phyloP scores from a whole-genome alignment of 768 basidiomycete genomes.

The Mycena leptocephala region DNA sequence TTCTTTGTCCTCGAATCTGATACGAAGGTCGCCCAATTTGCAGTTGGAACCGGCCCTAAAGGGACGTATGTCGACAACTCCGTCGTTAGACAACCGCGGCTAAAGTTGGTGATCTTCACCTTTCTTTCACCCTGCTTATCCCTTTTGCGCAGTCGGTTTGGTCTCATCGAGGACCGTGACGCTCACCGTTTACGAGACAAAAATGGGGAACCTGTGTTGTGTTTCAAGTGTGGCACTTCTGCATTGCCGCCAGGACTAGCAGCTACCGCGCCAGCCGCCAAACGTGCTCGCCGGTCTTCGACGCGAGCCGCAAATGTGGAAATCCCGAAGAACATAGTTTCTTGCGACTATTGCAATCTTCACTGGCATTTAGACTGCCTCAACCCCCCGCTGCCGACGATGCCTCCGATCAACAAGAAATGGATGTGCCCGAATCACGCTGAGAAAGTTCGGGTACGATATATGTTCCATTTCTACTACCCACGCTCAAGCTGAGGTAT shows the following conservation, averaged over 20 bases:
- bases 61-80: conserved; percentile 90
- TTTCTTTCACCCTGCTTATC: conserved; percentile 27
- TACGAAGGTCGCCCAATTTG: conserved; percentile 30
- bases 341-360: conserved; percentile 95
- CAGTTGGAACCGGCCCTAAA: conserved; percentile 85
- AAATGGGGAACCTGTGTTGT: conserved; percentile 88
- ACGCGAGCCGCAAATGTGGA: conserved; percentile 63
- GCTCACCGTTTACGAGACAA: conserved; percentile 89
- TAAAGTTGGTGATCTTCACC: conserved; percentile 75
- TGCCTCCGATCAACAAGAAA: conserved; percentile 92
- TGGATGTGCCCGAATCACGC: conserved; percentile 99
- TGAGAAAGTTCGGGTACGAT: conserved; percentile 82
- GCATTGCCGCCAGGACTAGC: conserved; percentile 74
- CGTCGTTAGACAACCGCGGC: conserved; percentile 81
- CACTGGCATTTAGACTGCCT: conserved; percentile 99
- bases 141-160: conserved; percentile 74
- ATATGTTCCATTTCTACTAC: conserved; percentile 22
- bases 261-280: conserved; percentile 68
- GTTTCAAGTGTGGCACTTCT: conserved; percentile 91
- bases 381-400: conserved; percentile 87
- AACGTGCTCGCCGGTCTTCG: conserved; percentile 68
- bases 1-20: conserved; percentile 23
- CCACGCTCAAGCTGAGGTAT: conserved; percentile 26
- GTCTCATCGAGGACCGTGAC: conserved; percentile 93
- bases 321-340: conserved; percentile 83